Conservation (phyloP, 352 stramenopile genomes). For the Globisporangium viniferum region DNA sequence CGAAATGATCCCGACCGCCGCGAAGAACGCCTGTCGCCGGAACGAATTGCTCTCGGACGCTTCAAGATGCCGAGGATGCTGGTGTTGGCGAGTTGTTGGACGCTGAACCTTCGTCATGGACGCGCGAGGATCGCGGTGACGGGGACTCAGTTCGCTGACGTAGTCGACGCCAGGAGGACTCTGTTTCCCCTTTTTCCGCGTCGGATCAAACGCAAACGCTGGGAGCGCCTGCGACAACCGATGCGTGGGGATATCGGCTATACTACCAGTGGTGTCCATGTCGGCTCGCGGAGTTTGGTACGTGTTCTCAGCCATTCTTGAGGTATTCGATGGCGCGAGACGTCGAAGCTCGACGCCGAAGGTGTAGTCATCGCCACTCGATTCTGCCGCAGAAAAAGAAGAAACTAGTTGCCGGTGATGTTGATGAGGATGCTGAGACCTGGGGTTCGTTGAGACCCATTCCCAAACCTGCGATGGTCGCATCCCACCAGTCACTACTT, state of each 20-base stretch:
- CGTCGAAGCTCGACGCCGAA: neutral
- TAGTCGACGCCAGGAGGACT: neutral
- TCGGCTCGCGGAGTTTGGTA: neutral
- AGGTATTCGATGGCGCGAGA: neutral
- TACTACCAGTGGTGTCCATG: neutral
- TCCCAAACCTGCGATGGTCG: no score
- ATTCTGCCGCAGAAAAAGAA: neutral
- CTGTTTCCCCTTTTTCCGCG: slow-evolving; percentile 1
- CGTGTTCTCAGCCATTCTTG: neutral
- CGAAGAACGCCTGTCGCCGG: neutral
- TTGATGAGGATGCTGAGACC: neutral
- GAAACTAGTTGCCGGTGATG: neutral
- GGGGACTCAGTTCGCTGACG: neutral
- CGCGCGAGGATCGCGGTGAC: neutral
- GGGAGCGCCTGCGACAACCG: neutral
- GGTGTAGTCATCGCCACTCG: neutral
- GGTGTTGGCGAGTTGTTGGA: neutral
- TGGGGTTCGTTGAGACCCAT: no score
- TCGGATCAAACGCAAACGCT: slow-evolving; percentile 6
- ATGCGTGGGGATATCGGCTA: neutral
- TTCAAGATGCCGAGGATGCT: neutral
- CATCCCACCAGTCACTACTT: neutral
- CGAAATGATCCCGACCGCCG: neutral
- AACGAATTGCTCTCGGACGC: neutral
- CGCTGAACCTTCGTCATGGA: no score